Conservation (phyloP, 169 alveolate species). For the Cryptosporidium bovis region DNA sequence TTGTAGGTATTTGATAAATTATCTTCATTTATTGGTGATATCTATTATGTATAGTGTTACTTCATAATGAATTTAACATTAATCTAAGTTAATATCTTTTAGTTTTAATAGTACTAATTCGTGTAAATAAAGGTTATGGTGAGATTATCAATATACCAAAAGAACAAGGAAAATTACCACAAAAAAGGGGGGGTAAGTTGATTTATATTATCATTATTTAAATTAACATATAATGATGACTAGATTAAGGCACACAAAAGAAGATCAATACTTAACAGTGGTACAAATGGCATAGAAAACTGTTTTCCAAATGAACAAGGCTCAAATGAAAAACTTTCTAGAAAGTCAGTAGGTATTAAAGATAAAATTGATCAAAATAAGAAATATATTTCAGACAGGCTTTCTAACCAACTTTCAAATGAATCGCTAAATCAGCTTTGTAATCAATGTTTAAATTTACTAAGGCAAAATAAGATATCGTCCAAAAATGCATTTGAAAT, state of each 20-base stretch:
- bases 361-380: constrained; percentile 31
- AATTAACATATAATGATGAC: neutral
- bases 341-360: constrained; percentile 29
- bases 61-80: neutral
- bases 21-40: too few species aligned
- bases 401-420: constrained; percentile 2
- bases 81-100: neutral
- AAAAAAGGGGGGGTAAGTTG: constrained; percentile 27
- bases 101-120: neutral
- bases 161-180: neutral
- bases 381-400: constrained; percentile 3
- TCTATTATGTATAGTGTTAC: too few species aligned
- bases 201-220: neutral
- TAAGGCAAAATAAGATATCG: constrained; percentile 82
- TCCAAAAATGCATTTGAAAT: constrained; percentile 87
- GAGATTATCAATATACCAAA: constrained; percentile 30
- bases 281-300: constrained; percentile 7
- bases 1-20: too few species aligned
- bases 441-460: constrained; percentile 43
- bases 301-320: neutral
- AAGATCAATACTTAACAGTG: constrained; percentile 12
- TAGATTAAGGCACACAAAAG: neutral
- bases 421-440: constrained; percentile 33
- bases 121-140: constrained; percentile 4
- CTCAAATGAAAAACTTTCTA: constrained; percentile 5